Base-by-base conservation (phyloP, 371 early-diverging fungal genomes). In the Mortierella sp. region DNA sequence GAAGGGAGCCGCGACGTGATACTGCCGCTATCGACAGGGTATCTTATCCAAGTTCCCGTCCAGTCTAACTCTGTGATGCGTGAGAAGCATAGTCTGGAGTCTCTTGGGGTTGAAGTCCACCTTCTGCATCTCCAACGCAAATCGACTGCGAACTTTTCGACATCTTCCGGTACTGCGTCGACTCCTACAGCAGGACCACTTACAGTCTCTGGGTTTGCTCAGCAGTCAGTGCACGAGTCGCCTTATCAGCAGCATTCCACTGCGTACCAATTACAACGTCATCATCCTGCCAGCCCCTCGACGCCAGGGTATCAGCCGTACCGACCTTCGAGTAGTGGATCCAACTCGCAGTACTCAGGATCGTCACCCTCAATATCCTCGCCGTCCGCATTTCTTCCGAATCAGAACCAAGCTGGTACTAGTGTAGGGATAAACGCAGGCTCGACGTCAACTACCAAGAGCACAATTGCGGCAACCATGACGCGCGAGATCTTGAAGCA, bases 1-100 rank as follows among this genome's bases (percentile, higher is more conserved):
- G 14, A 21, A 17, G 23, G 23, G 21, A 65, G 60, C 14, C 57
- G 54, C 39, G 76, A 76, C 21, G 62, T 86, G 82, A 85, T 88
- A 72, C 67, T 88, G 41, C 88, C 88, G 21, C 76, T 88, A 49
- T 82, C 88, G 4, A 86, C 81, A 42, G 88, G 87, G 4, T 88
- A 88, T 56, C 58, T 87, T 75, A 82, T 84, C n/a, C 84, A 84
- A 24, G 70, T 66, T 0, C 80, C 80, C 2, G 55, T 57, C 31
- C 75, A 80, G 50, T 64, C 72, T 56, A 48, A 81, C 75, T 49
- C 81, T 27, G 78, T 82, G 21, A 76, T 76, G 43, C 75, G 72
- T 17, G 87, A 83, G 51, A 78, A 81, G 39, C 84, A 83, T 21
- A 64, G 78, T 6, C 60, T 81, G 1, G 80, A 81, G 37, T 82